phyloP scores from a whole-genome alignment of 768 basidiomycete genomes.

The Ramaria rubella region DNA sequence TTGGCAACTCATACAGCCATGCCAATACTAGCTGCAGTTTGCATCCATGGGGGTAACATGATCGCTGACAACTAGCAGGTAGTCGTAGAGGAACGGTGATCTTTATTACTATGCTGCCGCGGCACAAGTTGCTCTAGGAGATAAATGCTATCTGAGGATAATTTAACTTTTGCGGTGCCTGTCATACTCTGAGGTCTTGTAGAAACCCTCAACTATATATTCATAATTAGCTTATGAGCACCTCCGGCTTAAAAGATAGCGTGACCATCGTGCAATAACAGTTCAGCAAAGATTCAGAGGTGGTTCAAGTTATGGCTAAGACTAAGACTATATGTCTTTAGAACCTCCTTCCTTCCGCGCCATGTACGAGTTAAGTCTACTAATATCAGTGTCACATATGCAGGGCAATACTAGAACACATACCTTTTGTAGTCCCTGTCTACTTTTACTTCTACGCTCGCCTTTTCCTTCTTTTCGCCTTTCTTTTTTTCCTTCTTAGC shows the following conservation, averaged over 20 bases:
- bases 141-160: neutral
- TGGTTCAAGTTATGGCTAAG: no score
- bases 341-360: slow-evolving; percentile 3
- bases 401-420: slow-evolving; percentile 15
- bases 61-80: neutral
- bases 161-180: no score
- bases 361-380: slow-evolving; percentile 26
- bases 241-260: no score
- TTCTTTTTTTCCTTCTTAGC: slow-evolving; percentile 75
- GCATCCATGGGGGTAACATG: slow-evolving; percentile 56
- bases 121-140: neutral
- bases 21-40: slow-evolving; percentile 59
- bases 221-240: no score
- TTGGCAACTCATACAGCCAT: slow-evolving; percentile 48
- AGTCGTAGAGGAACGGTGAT: neutral
- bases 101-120: neutral
- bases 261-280: no score
- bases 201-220: no score
- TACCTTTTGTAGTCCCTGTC: slow-evolving; percentile 56
- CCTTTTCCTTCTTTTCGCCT: slow-evolving; percentile 31
- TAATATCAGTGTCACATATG: neutral
- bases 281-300: no score
- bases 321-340: neutral
- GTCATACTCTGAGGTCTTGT: no score
- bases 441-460: slow-evolving; percentile 39